phyloP scores from a whole-genome alignment of 2,329 filamentous ascomycete species.

The Ophiostoma fasciatum region DNA sequence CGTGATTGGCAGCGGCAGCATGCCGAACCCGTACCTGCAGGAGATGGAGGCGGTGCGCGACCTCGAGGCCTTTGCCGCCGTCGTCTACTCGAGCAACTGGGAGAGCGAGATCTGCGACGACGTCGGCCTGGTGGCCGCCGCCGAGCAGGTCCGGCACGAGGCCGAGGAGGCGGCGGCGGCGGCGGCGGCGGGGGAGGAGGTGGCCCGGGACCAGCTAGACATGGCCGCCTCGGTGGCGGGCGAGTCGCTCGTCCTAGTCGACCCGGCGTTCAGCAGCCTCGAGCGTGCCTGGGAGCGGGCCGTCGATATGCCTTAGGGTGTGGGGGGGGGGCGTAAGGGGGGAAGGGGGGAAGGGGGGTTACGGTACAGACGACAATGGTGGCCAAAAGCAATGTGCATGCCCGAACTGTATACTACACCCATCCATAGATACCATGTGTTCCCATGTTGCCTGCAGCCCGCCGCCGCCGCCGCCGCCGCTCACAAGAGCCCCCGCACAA shows the following conservation, averaged over 20 bases:
- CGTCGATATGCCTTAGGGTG: conserved; percentile 27
- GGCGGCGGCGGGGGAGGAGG: background rate
- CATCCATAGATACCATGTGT: too few relatives aligned
- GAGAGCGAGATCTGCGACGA: conserved; percentile 46
- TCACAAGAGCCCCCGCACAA: conserved; percentile 54
- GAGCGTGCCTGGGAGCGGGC: conserved; percentile 60
- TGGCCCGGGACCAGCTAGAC: background rate
- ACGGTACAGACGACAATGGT: too few relatives aligned
- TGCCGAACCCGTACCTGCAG: conserved; percentile 54
- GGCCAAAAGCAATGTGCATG: too few relatives aligned
- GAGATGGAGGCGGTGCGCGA: conserved; percentile 65
- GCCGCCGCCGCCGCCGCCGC: too few relatives aligned
- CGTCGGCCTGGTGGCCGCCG: conserved; percentile 26
- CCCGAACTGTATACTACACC: too few relatives aligned
- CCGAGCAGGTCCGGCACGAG: conserved; percentile 12
- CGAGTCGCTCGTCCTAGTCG: conserved; percentile 40
- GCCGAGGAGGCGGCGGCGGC: conserved; percentile 8
- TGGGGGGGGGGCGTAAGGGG: conserved; percentile 1
- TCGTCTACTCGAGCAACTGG: conserved; percentile 80
- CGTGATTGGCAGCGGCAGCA: conserved; percentile 67
- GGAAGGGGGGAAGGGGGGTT: background rate
- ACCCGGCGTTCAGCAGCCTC: conserved; percentile 32
- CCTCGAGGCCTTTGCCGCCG: conserved; percentile 69
- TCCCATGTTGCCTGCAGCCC: too few relatives aligned
- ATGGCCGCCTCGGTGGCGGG: conserved; percentile 25